Evolutionary conservation across 352 stramenopile genomes (phyloP).

Genomic region (Pythium dissimile): DNA sequence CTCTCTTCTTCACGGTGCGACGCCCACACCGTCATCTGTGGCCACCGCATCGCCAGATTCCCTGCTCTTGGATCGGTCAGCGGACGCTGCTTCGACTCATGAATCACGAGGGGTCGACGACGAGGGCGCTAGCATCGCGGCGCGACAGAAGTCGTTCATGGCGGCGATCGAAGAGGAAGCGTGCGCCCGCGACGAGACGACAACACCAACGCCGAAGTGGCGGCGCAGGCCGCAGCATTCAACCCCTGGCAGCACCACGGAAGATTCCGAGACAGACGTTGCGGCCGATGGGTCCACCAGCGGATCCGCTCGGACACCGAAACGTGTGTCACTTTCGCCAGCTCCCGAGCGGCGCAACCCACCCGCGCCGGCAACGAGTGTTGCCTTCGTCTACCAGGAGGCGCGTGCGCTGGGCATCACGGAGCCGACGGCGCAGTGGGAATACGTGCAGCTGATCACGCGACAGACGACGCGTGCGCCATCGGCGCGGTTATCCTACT

Average conservation of each 20-base stretch:
- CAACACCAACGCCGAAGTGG: too few relatives aligned
- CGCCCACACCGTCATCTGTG: background rate
- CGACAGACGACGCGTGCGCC: background rate
- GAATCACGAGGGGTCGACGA: background rate
- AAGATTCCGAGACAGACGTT: background rate
- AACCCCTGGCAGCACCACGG: background rate
- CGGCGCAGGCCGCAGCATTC: background rate
- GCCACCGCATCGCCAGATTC: background rate
- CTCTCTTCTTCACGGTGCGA: conserved; percentile 13
- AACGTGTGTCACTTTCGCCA: too few relatives aligned
- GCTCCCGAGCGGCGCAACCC: too few relatives aligned
- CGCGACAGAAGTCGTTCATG: conserved; percentile 47
- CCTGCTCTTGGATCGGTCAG: too few relatives aligned
- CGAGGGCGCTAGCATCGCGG: conserved; percentile 24
- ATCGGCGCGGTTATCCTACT: background rate
- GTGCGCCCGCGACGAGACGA: background rate
- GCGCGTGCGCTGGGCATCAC: conserved; percentile 30
- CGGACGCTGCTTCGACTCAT: background rate
- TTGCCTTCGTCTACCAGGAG: conserved; percentile 41
- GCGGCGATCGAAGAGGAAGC: conserved; percentile 51
- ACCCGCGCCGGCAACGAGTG: conserved; percentile 16
- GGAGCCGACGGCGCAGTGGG: conserved; percentile 33
- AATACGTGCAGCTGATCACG: conserved; percentile 36
- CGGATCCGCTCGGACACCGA: background rate
- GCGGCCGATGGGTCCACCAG: background rate